Percentiles rank a stretch among this genome's conserved stretches.
Evolutionary conservation across 768 basidiomycete genomes (phyloP).

Genomic region (Xerocomus potaroensis): DNA sequence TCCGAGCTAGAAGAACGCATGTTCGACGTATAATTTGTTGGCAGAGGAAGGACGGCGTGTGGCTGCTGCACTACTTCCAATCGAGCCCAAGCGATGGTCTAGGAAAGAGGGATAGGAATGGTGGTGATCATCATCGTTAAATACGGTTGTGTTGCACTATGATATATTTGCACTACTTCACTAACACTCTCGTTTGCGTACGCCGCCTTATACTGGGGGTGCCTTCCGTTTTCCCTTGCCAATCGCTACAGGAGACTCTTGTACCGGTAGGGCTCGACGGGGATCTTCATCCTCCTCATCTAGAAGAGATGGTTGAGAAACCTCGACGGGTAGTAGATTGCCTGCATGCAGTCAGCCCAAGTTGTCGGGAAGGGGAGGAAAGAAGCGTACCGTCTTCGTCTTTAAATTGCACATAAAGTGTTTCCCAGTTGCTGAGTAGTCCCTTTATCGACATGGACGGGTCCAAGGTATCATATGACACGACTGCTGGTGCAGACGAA

Average conservation of each 20-base stretch:
- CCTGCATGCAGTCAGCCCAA: slow-evolving; percentile 36
- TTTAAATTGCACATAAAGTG: slow-evolving; percentile 63
- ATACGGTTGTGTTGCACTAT: no score
- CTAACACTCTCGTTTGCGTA: slow-evolving; percentile 6
- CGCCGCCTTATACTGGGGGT: slow-evolving; percentile 22
- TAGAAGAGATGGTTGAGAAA: slow-evolving; percentile 51
- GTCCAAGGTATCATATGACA: slow-evolving; percentile 47
- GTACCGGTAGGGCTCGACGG: slow-evolving; percentile 24
- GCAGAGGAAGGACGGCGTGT: slow-evolving; percentile 91
- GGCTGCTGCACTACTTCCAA: slow-evolving; percentile 83
- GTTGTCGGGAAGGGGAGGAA: background rate
- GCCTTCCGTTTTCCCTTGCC: slow-evolving; percentile 66
- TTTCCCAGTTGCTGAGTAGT: slow-evolving; percentile 60
- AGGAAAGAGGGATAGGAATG: slow-evolving; percentile 19
- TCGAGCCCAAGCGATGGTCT: slow-evolving; percentile 50
- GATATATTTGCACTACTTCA: slow-evolving; percentile 4
- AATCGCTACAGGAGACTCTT: slow-evolving; percentile 22
- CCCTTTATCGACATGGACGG: slow-evolving; percentile 43
- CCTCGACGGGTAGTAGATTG: slow-evolving; percentile 54
- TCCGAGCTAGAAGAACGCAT: slow-evolving; percentile 71
- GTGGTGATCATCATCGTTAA: no score
- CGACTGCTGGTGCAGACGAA: slow-evolving; percentile 7
- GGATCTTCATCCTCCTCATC: slow-evolving; percentile 58
- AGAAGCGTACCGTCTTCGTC: slow-evolving; percentile 49
- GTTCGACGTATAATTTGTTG: slow-evolving; percentile 92